phyloP scores from a whole-genome alignment of 163 green algal genomes.

The Volvox carteri region DNA sequence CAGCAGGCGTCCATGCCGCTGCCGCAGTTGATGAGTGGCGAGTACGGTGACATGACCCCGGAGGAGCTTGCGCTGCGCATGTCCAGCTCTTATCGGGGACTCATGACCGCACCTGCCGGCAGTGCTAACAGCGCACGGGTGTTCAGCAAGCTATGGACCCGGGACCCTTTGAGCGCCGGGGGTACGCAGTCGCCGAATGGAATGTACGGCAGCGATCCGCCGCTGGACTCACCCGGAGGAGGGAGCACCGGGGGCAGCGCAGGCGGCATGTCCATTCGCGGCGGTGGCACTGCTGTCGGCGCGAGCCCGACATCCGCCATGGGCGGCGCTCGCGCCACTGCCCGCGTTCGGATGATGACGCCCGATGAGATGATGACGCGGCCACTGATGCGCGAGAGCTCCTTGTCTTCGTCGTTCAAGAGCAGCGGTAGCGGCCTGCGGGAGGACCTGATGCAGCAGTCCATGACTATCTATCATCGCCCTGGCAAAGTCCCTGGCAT shows the following conservation, averaged over 20 bases:
- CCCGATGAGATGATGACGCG: slow-evolving; percentile 42
- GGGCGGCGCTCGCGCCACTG: background rate
- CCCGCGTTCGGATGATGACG: slow-evolving; percentile 36
- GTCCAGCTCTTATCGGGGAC: background rate
- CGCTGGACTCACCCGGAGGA: slow-evolving; percentile 9
- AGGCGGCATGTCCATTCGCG: background rate
- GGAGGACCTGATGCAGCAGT: slow-evolving; percentile 43
- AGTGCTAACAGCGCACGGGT: background rate
- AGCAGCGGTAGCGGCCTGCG: slow-evolving; percentile 5
- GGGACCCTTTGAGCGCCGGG: background rate
- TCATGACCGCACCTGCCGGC: background rate
- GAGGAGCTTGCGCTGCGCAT: background rate
- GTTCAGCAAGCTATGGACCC: slow-evolving; percentile 28
- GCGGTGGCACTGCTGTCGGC: background rate
- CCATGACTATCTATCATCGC: slow-evolving; percentile 37
- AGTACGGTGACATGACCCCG: background rate
- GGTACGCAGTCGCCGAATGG: background rate
- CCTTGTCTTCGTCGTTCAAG: slow-evolving; percentile 16
- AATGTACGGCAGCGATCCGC: background rate
- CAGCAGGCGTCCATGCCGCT: slow-evolving; percentile 26
- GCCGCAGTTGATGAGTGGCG: background rate
- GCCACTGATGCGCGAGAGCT: slow-evolving; percentile 51
- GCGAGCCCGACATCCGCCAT: background rate
- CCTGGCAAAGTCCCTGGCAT: slow-evolving; percentile 49
- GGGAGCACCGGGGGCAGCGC: background rate